Base-by-base conservation (phyloP, 2,329 filamentous ascomycete species). In the Aspergillus nomiae region DNA sequence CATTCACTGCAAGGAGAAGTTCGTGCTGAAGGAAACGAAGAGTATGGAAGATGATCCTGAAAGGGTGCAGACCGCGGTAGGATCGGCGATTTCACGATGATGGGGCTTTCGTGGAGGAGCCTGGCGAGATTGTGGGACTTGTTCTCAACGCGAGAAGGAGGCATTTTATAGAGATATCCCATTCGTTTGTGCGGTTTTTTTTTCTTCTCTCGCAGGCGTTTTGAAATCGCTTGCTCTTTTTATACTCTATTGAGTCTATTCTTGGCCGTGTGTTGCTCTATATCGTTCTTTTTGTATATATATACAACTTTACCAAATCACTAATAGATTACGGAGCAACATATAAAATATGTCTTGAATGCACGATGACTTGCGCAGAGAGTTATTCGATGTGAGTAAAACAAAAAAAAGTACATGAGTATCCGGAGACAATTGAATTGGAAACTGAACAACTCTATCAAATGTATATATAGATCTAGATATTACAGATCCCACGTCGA, bases 21-120 rank as follows among this genome's bases (percentile, higher is more conserved):
- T 63, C 36, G 67, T 61, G 64, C 57, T 61, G 7, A 58, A 64
- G n/a, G 67, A 67, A 1, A 67, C 68, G 30, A 68, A 67, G 43
- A 57, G 21, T 14, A 19, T 64, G 19, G 60, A 63, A n/a, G 64
- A 60, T 19, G 38, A 57, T n/a, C 24, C 56, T 10, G 41, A 60
- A 21, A 53, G 11, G 14, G 54, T 55, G 10, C 56, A 51, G 4
- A 34, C 59, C 12, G 16, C 62, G 28, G 28, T 10, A 2, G 59
- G 51, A 34, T 56, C 55, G 10, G 60, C 62, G 4, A 54, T 59
- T 16, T 61, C 63, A 19, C 61, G 24, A 12, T 56, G 58, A 26
- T 24, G n/a, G 41, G 41, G 19, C 41, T 43, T 43, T 9, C n/a
- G 38, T 32, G 10, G 16, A 16, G 14, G 11, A 4, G 32, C 32